Evolutionary conservation across 768 basidiomycete species (phyloP), one percentile per base, ranked within the genome.

Genomic region (Russula olivacea): DNA sequence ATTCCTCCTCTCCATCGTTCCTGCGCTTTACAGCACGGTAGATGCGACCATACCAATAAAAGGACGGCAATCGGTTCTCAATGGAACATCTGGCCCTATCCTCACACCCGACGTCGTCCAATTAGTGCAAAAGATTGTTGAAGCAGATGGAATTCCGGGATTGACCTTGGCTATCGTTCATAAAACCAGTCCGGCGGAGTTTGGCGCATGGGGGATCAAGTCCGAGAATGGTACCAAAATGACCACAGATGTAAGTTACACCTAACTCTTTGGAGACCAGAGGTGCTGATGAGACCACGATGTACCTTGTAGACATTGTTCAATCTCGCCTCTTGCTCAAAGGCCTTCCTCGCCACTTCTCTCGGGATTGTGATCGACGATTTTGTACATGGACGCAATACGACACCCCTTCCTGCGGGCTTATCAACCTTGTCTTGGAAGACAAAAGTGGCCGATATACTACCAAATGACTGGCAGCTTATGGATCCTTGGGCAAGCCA

Each of bases 311-410:
- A 78, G 77, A 79, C 79, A 0, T 56, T 78, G 38, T 77, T 78
- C 63, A 63, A 68, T 47, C 68, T 77, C 48, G 77, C 68, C 1
- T 78, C 76, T 0, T 72, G 73, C 30, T 77, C 76, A 9, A 76
- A 79, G 51, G 76, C 76, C 4, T 79, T 80, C 70, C 68, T 78
- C 9, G 68, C 72, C 3, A 73, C 71, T 0, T 72, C 77, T 2
- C 56, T 79, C 0, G 78, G 79, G 5, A 72, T 80, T 12, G 71
- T 80, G 30, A 75, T 79, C 52, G 74, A 77, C 38, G 78, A 78
- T 64, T 79, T 75, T 64, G 70, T 70, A 11, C 61, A 69, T 14
- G 72, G 76, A 3, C 69, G 67, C 32, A 78, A 77, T 45, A 61
- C 67, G 6, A 75, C 77, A 0, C 69, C 70, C 7, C 72, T 79